These are phyloP conservation scores for Triticum aestivum DNA, from an alignment of 176 grass and related monocot species.

Conservation along the genomic window IWGSC_CS_RefSeq_v2.1 NC_057804.1:612009591-612010090, in stretches of 20 bases:
- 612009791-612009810: constrained; percentile 66
- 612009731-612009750: not conserved
- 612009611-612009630: constrained; percentile 51
- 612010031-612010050: not conserved
- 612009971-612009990: constrained; percentile 61
- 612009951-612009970: constrained; percentile 50
- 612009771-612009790: constrained; percentile 28
- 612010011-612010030: constrained; percentile 1
- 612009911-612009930: constrained; percentile 9
- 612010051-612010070: not conserved
- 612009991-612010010: constrained; percentile 32
- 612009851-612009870: constrained; percentile 48
- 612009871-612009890: not conserved
- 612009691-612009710: constrained; percentile 57
- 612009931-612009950: constrained; percentile 51
- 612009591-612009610: constrained; percentile 24
- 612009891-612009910: not conserved
- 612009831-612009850: constrained; percentile 47
- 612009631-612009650: constrained; percentile 40
- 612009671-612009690: constrained; percentile 55
- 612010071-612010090: not conserved
- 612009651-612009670: constrained; percentile 26
- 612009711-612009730: constrained; percentile 25
- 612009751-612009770: not conserved
- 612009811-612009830: constrained; percentile 62